Evolutionary conservation across 441 rosid species (phyloP).

Genomic region (Erysimum cheiri): DNA sequence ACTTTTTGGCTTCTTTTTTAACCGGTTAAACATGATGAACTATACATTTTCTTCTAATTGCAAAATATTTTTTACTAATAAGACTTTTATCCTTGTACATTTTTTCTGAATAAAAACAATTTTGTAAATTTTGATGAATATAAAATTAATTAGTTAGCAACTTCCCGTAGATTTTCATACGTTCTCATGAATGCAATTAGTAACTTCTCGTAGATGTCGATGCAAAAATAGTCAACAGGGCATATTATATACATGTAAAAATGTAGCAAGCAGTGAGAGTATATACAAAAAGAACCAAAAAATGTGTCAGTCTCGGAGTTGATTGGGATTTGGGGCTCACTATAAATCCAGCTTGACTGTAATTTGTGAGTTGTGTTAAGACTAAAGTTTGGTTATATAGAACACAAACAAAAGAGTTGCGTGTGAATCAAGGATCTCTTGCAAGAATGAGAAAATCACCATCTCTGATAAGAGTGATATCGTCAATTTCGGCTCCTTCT

Average conservation of each 20-base stretch:
- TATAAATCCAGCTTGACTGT: neutral
- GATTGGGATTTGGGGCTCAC: no score
- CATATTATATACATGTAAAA: neutral
- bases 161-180: no score
- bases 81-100: no score
- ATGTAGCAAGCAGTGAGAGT: neutral
- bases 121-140: no score
- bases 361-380: neutral
- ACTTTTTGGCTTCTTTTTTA: no score
- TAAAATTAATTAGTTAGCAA: no score
- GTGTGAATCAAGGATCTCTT: constrained; percentile 25
- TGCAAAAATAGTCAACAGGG: neutral
- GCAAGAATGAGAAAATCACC: constrained; percentile 74
- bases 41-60: no score
- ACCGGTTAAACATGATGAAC: no score
- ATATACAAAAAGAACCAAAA: neutral
- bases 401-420: neutral
- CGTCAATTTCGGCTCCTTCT: constrained; percentile 83
- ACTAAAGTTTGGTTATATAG: neutral
- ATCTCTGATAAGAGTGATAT: constrained; percentile 78
- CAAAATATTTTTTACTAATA: no score
- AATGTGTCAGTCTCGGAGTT: neutral
- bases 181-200: neutral
- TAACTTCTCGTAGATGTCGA: neutral
- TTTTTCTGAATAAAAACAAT: no score